phyloP scores from a whole-genome alignment of 257 asterid genomes.

The Handroanthus guayacan region DNA sequence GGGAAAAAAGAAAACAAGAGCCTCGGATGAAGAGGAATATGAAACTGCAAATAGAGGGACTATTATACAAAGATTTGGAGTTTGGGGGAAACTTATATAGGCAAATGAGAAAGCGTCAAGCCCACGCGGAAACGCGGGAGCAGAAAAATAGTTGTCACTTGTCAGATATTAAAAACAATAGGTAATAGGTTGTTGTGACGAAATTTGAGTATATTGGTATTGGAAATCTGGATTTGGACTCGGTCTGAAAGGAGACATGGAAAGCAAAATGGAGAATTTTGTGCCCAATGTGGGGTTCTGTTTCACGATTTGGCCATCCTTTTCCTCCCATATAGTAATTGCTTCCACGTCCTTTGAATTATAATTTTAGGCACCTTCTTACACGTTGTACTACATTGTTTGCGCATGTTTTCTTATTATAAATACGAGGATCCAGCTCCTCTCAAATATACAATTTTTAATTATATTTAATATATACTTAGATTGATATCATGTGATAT shows the following conservation, averaged over 20 bases:
- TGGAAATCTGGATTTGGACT: neutral
- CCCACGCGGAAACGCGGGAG: slow-evolving; percentile 25
- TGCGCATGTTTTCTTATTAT: too few species aligned
- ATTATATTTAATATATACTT: too few species aligned
- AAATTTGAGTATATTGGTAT: neutral
- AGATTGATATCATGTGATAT: too few species aligned
- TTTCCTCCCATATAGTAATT: neutral
- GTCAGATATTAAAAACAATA: neutral
- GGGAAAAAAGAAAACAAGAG: neutral
- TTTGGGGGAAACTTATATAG: neutral
- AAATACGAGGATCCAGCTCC: too few species aligned
- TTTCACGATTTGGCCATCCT: neutral
- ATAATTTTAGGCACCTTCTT: neutral
- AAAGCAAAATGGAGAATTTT: neutral
- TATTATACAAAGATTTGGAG: neutral
- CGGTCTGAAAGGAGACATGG: slow-evolving; percentile 10
- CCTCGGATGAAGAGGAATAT: neutral
- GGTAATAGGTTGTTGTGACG: neutral
- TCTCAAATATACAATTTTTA: too few species aligned
- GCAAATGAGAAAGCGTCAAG: neutral
- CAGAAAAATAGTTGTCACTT: neutral
- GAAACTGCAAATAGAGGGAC: neutral
- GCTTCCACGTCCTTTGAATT: neutral
- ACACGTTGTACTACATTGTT: too few species aligned
- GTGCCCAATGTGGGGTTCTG: neutral